Evolutionary conservation across 345 rosid species (phyloP).

Genomic region (Gossypium rotundifolium): DNA sequence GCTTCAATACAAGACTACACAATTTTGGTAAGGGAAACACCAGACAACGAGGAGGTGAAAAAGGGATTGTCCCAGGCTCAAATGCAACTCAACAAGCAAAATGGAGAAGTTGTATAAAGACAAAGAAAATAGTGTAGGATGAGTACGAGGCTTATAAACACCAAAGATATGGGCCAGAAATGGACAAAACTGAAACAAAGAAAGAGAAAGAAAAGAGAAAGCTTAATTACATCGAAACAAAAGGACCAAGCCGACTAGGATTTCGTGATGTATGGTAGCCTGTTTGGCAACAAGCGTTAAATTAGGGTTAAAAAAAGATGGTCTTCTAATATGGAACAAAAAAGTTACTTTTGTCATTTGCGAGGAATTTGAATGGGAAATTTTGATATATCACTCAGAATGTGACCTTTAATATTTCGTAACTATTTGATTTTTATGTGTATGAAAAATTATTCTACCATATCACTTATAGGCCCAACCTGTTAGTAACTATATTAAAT

Average conservation of each 20-base stretch:
- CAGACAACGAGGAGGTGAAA: constrained; percentile 60
- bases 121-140: constrained; percentile 9
- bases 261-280: not conserved
- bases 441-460: constrained; percentile 3
- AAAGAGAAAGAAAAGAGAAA: not conserved
- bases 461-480: too few species aligned
- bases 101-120: constrained; percentile 15
- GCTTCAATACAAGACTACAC: constrained; percentile 63
- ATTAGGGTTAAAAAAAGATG: not conserved
- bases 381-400: not conserved
- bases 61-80: constrained; percentile 49
- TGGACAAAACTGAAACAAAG: not conserved
- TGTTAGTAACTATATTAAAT: too few species aligned
- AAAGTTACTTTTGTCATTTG: not conserved
- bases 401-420: not conserved
- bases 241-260: too few species aligned
- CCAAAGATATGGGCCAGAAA: not conserved
- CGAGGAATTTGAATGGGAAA: not conserved
- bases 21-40: constrained; percentile 45
- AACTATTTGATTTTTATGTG: not conserved
- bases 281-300: not conserved
- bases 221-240: not conserved
- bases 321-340: not conserved
- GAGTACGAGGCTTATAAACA: not conserved
- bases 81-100: constrained; percentile 39